Base-by-base conservation (phyloP, 345 rosid species). In the Erodium maritimum region DNA sequence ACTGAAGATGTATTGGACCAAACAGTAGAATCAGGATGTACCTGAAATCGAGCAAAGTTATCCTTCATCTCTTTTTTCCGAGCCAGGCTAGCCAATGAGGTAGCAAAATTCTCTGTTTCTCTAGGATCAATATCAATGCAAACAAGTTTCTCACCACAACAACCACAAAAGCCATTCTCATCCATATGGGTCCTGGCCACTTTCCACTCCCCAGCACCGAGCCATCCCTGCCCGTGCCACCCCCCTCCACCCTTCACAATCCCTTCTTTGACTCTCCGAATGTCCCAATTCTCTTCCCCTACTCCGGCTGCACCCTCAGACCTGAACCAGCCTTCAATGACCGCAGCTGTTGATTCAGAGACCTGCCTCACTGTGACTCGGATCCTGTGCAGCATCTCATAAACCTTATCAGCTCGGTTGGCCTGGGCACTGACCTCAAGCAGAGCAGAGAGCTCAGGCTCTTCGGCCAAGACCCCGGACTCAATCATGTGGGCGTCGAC, bases 171-270 rank as follows among this genome's bases (percentile, higher is more conserved):
- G 33, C 96, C 96, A 5, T 76, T 72, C 64, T 76, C 74, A 67
- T 83, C 82, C 80, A 89, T 79, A 63, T 73, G 74, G 57, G 94
- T 83, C 75, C 79, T 81, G n/a, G 56, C 67, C 10, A 87, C 84
- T 48, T 64, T 81, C 96, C 99, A 93, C 37, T 64, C 60, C 8
- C 99, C 96, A 20, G 52, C 73, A 19, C 99, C 96, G 42, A 93
- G 72, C 96, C 99, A 93, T 59, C 99, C 96, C 56, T 79, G 83
- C 42, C 99, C 96, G 63, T 93, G 99, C 99, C 96, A 93, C 59
- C 99, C 99, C 72, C 99, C 99, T 60, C 99, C 99, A 58, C 94
- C 86, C 45, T 61, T 79, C 17, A 67, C 58, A 71, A 93, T 67
- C 55, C 78, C 89, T 50, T 89, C 82, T 72, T 29, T 80, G 64